A percentile compares a stretch with the other conserved stretches of the same genome.
Conservation (phyloP, 2,329 filamentous ascomycete species). For the Zymoseptoria brevis region DNA sequence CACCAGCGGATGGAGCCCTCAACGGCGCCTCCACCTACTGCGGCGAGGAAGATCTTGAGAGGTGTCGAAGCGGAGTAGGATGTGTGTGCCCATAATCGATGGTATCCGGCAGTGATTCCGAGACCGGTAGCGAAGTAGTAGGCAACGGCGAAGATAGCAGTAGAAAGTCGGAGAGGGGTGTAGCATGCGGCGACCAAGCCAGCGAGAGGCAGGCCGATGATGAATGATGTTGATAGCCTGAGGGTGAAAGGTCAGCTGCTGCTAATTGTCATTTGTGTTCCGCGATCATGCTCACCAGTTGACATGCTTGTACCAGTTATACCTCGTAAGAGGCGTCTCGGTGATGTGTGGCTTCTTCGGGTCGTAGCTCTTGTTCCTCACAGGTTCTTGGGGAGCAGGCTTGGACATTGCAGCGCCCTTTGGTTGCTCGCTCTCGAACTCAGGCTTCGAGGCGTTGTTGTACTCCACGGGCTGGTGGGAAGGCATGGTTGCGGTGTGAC, state of each 20-base stretch:
- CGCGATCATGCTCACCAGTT: slow-evolving; percentile 54
- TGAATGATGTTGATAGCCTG: slow-evolving; percentile 45
- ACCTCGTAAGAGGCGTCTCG: slow-evolving; percentile 68
- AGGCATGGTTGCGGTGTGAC: slow-evolving; percentile 35
- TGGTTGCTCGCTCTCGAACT: slow-evolving; percentile 36
- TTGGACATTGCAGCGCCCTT: slow-evolving; percentile 37
- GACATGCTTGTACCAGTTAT: slow-evolving; percentile 86
- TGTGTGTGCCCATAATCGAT: slow-evolving; percentile 79
- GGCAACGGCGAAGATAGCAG: slow-evolving; percentile 61
- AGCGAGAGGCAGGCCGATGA: slow-evolving; percentile 65
- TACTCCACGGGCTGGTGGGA: slow-evolving; percentile 44
- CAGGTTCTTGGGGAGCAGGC: slow-evolving; percentile 40
- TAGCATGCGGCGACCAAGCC: slow-evolving; percentile 69
- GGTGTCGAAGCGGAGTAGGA: slow-evolving; percentile 71
- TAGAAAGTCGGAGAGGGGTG: slow-evolving; percentile 66
- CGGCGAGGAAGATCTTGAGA: slow-evolving; percentile 73
- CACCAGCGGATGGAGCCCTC: slow-evolving; percentile 85
- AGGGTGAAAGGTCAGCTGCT: neutral
- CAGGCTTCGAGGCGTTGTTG: slow-evolving; percentile 42
- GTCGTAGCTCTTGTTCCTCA: slow-evolving; percentile 46
- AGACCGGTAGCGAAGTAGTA: slow-evolving; percentile 72
- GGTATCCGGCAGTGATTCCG: slow-evolving; percentile 51
- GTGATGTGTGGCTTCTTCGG: slow-evolving; percentile 77
- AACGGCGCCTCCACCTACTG: slow-evolving; percentile 72
- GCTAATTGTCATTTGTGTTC: neutral